Conservation (phyloP, 2,329 filamentous ascomycete species). For the Apiospora arundinis region DNA sequence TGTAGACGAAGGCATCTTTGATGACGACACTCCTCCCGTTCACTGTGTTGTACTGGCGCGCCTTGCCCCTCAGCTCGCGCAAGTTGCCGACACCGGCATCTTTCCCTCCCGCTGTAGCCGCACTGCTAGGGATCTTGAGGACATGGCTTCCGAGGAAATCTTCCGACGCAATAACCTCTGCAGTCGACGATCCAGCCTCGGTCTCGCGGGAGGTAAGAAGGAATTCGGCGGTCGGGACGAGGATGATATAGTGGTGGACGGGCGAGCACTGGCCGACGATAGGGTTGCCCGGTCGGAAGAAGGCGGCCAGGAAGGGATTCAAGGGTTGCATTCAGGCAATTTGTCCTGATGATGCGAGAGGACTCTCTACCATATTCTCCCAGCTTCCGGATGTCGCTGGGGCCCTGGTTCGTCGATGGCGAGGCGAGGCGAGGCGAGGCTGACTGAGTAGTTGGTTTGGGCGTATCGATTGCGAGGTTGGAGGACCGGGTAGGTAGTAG, state of each 20-base stretch:
- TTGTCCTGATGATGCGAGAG: conserved; percentile 34
- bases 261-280: conserved; percentile 90
- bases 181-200: conserved; percentile 78
- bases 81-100: conserved; percentile 64
- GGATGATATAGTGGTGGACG: conserved; percentile 88
- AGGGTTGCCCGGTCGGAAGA: conserved; percentile 85
- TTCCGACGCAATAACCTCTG: conserved; percentile 85
- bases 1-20: conserved; percentile 92
- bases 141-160: conserved; percentile 98
- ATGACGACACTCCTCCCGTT: conserved; percentile 94
- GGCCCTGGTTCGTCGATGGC: neutral
- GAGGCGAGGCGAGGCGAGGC: conserved; percentile 5
- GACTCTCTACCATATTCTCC: conserved; percentile 17
- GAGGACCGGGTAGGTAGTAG: neutral
- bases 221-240: conserved; percentile 92
- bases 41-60: conserved; percentile 89
- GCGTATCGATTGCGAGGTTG: neutral
- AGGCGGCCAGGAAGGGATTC: conserved; percentile 98
- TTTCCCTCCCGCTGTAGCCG: conserved; percentile 59
- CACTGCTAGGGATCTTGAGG: conserved; percentile 73
- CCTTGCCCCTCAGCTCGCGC: conserved; percentile 88
- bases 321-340: conserved; percentile 88
- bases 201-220: conserved; percentile 87
- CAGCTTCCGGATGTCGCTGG: conserved; percentile 7
- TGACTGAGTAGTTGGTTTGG: neutral